phyloP scores from a whole-genome alignment of 805 yeast genomes.

The Ogataea pini region DNA sequence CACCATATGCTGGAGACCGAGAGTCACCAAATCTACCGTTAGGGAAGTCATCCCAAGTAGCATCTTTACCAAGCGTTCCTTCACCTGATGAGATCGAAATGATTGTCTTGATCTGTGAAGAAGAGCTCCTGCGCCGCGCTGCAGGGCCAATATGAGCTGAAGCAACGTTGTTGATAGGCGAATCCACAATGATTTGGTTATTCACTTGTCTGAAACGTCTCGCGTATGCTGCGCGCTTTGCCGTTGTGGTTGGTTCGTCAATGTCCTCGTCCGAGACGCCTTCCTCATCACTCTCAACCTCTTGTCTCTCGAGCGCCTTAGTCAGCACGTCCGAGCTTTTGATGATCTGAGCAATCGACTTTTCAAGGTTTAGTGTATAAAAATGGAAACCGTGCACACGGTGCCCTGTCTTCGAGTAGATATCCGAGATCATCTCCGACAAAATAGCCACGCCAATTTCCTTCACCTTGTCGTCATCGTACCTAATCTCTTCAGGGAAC shows the following conservation, averaged over 20 bases:
- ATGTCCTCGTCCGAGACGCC: constrained; percentile 36
- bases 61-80: constrained; percentile 83
- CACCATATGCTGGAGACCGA: constrained; percentile 95
- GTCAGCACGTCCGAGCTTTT: constrained; percentile 58
- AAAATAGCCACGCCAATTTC: constrained; percentile 77
- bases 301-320: constrained; percentile 43
- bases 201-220: constrained; percentile 33
- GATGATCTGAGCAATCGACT: constrained; percentile 84
- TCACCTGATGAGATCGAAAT: constrained; percentile 82
- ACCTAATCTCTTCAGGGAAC: constrained; percentile 57
- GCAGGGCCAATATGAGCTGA: constrained; percentile 18
- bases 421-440: constrained; percentile 58
- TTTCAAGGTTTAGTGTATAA: constrained; percentile 89
- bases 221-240: constrained; percentile 40
- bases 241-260: constrained; percentile 27
- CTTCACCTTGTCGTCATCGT: constrained; percentile 81
- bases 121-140: constrained; percentile 16
- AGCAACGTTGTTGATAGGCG: constrained; percentile 13
- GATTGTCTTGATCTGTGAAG: constrained; percentile 52
- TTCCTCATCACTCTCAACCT: constrained; percentile 31
- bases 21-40: constrained; percentile 96
- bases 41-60: constrained; percentile 97
- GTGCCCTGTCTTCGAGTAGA: constrained; percentile 53
- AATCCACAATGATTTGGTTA: constrained; percentile 34
- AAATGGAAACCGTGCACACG: constrained; percentile 85